These are phyloP conservation scores for Nemania serpens DNA, from an alignment of 2,329 filamentous ascomycete genomes.

Conservation along the genomic window DNA sequence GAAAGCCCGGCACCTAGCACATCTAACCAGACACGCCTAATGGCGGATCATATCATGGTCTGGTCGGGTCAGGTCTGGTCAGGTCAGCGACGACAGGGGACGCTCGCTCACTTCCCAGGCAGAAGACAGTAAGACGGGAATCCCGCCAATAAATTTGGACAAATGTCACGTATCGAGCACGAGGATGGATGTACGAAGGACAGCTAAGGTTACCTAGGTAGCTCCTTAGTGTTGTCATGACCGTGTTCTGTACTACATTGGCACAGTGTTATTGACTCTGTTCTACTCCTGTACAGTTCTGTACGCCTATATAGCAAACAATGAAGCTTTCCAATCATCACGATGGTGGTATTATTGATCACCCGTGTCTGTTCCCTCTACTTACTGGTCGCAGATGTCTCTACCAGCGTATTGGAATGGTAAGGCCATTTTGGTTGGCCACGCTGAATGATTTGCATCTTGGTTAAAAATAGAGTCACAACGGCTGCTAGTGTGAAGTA, in stretches of 20 bases:
- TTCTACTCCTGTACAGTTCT: not conserved
- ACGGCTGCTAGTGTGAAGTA: conserved; percentile 13
- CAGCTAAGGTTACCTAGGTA: too few species aligned
- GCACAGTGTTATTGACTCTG: not conserved
- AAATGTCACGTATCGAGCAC: too few species aligned
- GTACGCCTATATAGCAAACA: too few species aligned
- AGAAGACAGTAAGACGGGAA: conserved; percentile 25
- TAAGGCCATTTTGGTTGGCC: not conserved
- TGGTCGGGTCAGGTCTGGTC: too few species aligned
- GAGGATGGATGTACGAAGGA: too few species aligned
- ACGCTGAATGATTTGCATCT: conserved; percentile 5
- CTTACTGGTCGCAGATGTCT: not conserved
- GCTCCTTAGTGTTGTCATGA: too few species aligned
- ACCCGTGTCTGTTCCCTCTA: not conserved
- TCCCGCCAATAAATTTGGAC: conserved; percentile 17
- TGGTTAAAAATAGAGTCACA: conserved; percentile 27
- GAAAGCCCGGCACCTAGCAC: not conserved
- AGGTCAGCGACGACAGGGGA: conserved; percentile 24
- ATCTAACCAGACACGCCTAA: not conserved
- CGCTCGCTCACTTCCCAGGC: not conserved
- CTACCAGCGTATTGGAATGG: not conserved
- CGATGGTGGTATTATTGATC: not conserved
- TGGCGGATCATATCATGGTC: not conserved
- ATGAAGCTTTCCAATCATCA: not conserved
- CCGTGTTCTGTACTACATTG: too few species aligned